These are phyloP conservation scores for Fistulifera pelliculosa DNA, from an alignment of 108 stramenopile genomes.

Conservation along the genomic window DNA sequence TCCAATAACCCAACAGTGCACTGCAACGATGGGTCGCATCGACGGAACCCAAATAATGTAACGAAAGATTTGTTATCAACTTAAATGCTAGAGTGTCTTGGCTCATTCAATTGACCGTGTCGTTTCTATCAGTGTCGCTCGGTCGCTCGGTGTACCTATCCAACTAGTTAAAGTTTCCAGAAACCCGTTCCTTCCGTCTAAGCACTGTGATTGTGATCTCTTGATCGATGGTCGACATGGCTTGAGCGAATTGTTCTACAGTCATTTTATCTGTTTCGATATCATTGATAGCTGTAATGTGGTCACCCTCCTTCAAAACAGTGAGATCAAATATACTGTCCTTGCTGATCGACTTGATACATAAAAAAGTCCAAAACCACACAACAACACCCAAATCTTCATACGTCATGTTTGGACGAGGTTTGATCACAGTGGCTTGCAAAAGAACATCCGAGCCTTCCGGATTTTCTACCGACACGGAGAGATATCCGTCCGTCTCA, in stretches of 20 bases:
- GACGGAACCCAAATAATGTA: no score
- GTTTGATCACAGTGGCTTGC: conserved; percentile 41
- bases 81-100: no score
- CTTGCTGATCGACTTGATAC: conserved; percentile 21
- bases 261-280: conserved; percentile 24
- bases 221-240: conserved; percentile 19
- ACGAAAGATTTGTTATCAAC: no score
- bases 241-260: conserved; percentile 15
- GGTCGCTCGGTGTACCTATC: no score
- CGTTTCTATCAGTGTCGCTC: no score
- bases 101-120: no score
- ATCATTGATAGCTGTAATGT: conserved; percentile 37
- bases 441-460: conserved; percentile 26
- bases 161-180: conserved; percentile 22
- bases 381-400: conserved; percentile 32
- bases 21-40: no score
- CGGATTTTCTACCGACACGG: conserved; percentile 19
- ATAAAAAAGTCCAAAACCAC: conserved; percentile 37
- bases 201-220: conserved; percentile 35
- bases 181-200: conserved; percentile 32
- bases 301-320: conserved; percentile 24
- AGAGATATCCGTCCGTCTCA: conserved; percentile 19
- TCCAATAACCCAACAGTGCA: no score
- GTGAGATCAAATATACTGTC: conserved; percentile 28
- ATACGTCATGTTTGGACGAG: conserved; percentile 29